A percentile compares a stretch with the other conserved stretches of the same genome.
These are phyloP conservation scores for Priceomyces carsonii DNA, from an alignment of 805 yeast species.

Conservation along the genomic window DNA sequence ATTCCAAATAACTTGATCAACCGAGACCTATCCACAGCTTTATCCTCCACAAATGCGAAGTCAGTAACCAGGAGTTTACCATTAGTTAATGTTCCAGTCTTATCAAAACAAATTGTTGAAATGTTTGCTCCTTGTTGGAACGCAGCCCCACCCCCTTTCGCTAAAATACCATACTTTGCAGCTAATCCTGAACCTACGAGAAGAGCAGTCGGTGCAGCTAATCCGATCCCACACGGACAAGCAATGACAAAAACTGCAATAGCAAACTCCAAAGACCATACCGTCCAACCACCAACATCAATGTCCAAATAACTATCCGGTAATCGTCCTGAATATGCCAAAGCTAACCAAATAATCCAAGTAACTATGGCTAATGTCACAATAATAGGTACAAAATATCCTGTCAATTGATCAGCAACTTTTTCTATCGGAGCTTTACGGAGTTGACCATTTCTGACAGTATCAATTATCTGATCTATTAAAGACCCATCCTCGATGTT, in stretches of 20 bases:
- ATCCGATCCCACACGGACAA: constrained; percentile 83
- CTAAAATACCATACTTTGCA: constrained; percentile 73
- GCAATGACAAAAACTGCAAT: constrained; percentile 81
- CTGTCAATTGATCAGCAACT: constrained; percentile 66
- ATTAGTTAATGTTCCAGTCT: constrained; percentile 76
- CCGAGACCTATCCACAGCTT: constrained; percentile 8
- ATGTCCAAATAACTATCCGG: constrained; percentile 59
- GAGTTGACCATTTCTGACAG: constrained; percentile 74
- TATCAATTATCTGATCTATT: constrained; percentile 65
- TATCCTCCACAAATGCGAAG: constrained; percentile 29
- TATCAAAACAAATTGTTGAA: constrained; percentile 70
- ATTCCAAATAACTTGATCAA: constrained; percentile 22
- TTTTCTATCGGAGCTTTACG: constrained; percentile 73
- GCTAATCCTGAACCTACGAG: constrained; percentile 80
- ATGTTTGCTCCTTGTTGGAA: constrained; percentile 73
- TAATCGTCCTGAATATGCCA: constrained; percentile 54
- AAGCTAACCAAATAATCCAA: constrained; percentile 67
- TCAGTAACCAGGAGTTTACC: constrained; percentile 62
- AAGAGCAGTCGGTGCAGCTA: constrained; percentile 83
- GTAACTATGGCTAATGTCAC: constrained; percentile 58
- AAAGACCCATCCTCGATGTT: constrained; percentile 65
- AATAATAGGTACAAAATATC: constrained; percentile 72
- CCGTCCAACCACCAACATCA: constrained; percentile 71
- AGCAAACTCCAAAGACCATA: constrained; percentile 78
- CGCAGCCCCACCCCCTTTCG: constrained; percentile 81